A percentile compares a stretch with the other conserved stretches of the same genome.
phyloP scores from a whole-genome alignment of 2,329 filamentous ascomycete species.

The Talaromyces albobiverticillius region DNA sequence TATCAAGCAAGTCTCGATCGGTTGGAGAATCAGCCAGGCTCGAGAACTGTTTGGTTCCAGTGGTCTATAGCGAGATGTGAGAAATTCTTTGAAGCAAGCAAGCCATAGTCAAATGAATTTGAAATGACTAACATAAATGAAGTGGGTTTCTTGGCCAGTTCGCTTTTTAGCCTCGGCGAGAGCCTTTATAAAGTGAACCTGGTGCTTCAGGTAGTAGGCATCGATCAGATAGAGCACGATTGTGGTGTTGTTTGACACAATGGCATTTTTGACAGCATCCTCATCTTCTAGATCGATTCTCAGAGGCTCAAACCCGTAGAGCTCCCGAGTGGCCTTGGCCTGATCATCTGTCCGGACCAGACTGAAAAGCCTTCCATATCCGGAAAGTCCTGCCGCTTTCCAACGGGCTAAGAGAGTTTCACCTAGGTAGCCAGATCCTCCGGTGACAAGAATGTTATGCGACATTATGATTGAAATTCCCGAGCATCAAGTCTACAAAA shows the following conservation, averaged over 20 bases:
- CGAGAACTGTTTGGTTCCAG: conserved; percentile 54
- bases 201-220: conserved; percentile 29
- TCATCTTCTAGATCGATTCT: conserved; percentile 39
- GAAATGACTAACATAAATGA: too few species aligned
- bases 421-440: conserved; percentile 54
- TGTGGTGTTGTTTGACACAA: conserved; percentile 46
- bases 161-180: conserved; percentile 43
- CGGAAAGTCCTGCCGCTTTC: conserved; percentile 34
- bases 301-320: conserved; percentile 44
- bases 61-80: too few species aligned
- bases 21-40: conserved; percentile 45
- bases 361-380: conserved; percentile 46
- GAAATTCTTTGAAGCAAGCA: too few species aligned
- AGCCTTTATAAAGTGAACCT: conserved; percentile 45
- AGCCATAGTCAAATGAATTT: too few species aligned
- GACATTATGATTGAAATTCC: too few species aligned
- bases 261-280: conserved; percentile 30
- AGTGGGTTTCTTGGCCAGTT: conserved; percentile 46
- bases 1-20: conserved; percentile 43
- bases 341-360: conserved; percentile 48
- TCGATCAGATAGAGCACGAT: conserved; percentile 52
- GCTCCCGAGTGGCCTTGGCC: conserved; percentile 40
- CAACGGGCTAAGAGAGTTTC: conserved; percentile 47
- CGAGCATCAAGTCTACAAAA: too few species aligned
- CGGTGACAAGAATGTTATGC: conserved; percentile 50